Base-by-base conservation (phyloP, 208 protist genomes). In the Leishmania braziliensis region DNA sequence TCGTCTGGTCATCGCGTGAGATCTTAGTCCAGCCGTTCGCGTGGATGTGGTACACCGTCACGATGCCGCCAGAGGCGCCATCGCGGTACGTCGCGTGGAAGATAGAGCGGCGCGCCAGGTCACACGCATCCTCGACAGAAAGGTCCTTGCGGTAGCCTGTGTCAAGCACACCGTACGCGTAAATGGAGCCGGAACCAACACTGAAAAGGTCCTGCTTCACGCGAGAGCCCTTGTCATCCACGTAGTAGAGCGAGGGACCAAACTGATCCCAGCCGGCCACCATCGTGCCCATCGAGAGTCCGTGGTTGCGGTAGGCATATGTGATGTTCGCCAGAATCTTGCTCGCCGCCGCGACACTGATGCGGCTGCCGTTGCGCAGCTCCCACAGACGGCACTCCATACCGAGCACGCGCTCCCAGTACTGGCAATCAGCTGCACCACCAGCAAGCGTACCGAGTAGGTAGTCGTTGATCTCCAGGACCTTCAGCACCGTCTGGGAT, bases 311-410 rank as follows among this genome's bases (percentile, higher is more conserved):
- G 92, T 99, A 99, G 14, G 87, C 60, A 87, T 99, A 99, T 18
- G 99, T 97, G 84, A 99, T 99, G 91, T 99, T 99, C 48, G 95
- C 91, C 43, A 99, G 89, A n/a, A 99, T 95, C 93, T 99, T 99
- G 36, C 98, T 99, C 9, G 99, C 99, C 50, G 99, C 99, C 9
- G 98, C 95, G 26, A 99, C 99, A 36, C 98, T 99, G 83, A 99
- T 99, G 65, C 98, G 89, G 76, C 94, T 90, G 82, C 98, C 98
- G 85, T 99, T 99, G 85, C 98, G 92, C 66, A 98, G 85, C 89
- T 97, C 93, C 92, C 93, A 98, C 39, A 98, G 90, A 68, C 98
- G 92, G 88, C 98, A 99, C 82, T 98, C 93, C 87, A 96, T 93
- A 26, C 97, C 97, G 9, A 99, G 94, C 51, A 99, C 95, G 54